Base-by-base conservation (phyloP, 352 stramenopile species). In the Phytophthora fragariae region DNA sequence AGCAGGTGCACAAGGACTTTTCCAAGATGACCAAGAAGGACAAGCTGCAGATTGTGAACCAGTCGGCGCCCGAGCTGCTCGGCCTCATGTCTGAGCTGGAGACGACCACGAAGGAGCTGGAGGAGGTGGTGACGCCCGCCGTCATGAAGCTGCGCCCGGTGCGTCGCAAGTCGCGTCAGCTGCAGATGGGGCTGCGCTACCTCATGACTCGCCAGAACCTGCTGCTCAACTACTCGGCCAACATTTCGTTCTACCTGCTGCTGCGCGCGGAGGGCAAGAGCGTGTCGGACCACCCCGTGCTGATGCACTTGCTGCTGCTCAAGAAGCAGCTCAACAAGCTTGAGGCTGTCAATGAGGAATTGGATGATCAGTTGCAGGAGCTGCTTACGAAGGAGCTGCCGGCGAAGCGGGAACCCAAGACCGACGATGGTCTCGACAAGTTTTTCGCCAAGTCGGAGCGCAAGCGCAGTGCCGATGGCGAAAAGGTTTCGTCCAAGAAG, bases 171-270 rank as follows among this genome's bases (percentile, higher is more conserved):
- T 90, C 80, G 5, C 80, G 77, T 6, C 75, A 79, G 27, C 88
- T 81, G 71, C 84, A 92, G 71, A 85, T 75, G 24, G 90, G 87
- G 0, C 68, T 95, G 46, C 86, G 89, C 58, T 95, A 93, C 68
- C 81, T 95, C 57, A 78, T 93, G 58, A 93, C 86, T 19, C 87
- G 86, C 15, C 85, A 95, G 76, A 93, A 93, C 44, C 64, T 97
- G 57, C 75, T 95, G 68, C 83, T 97, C 12, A 94, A 94, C 73
- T 97, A 97, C 78, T 79, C 86, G 27, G 75, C 83, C 44, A 97
- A 95, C 75, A 97, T 95, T 57, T 92, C 86, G 53, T 95, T 97
- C 66, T 97, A 97, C 73, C 65, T 97, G 73, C 70, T 95, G 47
- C 68, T 94, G 64, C 86, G 87, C 52, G 84, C 89, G 0, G 85